Conservation (phyloP, 2,329 filamentous ascomycete genomes). For the Epichloe bromicola region DNA sequence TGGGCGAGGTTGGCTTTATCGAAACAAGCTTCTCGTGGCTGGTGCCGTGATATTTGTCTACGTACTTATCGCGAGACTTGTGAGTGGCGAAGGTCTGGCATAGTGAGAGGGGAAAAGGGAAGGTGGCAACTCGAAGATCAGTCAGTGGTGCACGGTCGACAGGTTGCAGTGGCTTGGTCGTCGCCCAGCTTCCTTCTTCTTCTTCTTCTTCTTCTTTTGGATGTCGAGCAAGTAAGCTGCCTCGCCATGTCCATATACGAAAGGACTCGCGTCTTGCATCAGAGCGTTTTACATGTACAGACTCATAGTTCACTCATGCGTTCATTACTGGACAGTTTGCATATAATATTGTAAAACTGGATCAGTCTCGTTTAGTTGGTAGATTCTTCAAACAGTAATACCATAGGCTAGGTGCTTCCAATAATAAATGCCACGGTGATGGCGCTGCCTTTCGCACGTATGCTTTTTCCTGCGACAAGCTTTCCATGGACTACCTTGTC, state of each 20-base stretch:
- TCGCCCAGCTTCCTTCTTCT: neutral
- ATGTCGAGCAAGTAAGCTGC: neutral
- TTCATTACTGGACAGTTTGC: neutral
- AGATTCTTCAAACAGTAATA: neutral
- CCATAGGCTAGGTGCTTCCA: no score
- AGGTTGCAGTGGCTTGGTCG: neutral
- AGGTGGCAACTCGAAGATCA: neutral
- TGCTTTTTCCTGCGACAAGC: no score
- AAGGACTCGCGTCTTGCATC: neutral
- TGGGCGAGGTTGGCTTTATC: constrained; percentile 67
- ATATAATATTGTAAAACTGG: neutral
- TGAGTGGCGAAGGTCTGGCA: constrained; percentile 36
- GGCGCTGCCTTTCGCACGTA: no score
- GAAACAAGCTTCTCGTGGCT: constrained; percentile 65
- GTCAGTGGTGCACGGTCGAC: neutral
- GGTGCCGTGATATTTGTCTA: constrained; percentile 65
- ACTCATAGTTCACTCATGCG: neutral
- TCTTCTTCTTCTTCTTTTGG: neutral
- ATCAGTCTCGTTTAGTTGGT: neutral
- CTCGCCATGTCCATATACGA: neutral
- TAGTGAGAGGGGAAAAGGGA: constrained; percentile 1
- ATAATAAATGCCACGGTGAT: no score
- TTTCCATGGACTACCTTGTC: no score
- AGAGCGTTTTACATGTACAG: neutral
- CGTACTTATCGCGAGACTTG: constrained; percentile 64